Conservation (phyloP, 1,284 basidiomycete species). For the Moniliella sp. region DNA sequence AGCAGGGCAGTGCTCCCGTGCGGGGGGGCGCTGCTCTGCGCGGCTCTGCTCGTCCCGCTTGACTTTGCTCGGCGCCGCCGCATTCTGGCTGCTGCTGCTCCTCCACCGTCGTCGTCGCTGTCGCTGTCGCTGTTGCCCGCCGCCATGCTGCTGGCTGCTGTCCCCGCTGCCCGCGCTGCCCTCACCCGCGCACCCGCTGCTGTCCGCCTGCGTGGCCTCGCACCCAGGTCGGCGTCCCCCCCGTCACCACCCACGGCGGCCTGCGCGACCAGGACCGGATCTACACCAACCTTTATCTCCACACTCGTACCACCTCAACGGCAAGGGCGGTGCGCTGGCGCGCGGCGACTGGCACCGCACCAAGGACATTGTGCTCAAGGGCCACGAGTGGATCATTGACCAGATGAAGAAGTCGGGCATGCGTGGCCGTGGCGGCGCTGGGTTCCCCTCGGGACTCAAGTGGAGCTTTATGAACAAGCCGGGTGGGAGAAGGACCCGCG, state of each 20-base stretch:
- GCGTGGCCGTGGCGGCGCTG: conserved; percentile 83
- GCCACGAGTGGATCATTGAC: conserved; percentile 87
- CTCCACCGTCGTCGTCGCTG: too few species aligned
- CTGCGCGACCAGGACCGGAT: conserved; percentile 33
- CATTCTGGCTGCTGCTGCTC: too few species aligned
- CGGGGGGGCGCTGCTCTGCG: too few species aligned
- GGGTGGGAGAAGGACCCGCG: conserved; percentile 84
- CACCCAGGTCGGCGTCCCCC: too few species aligned
- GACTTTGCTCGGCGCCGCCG: too few species aligned
- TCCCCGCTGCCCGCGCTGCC: too few species aligned
- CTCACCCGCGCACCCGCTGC: too few species aligned
- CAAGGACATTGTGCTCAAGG: conserved; percentile 81
- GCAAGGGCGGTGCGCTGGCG: conserved; percentile 45
- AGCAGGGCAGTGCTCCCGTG: too few species aligned
- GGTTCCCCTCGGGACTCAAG: conserved; percentile 88
- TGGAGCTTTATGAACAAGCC: conserved; percentile 98
- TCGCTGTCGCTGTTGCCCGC: too few species aligned
- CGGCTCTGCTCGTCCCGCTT: too few species aligned
- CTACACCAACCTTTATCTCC: conserved; percentile 32
- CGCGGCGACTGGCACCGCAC: conserved; percentile 95
- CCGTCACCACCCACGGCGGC: conserved; percentile 17
- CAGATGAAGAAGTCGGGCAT: conserved; percentile 86
- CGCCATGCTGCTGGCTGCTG: too few species aligned
- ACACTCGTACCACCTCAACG: conserved; percentile 30
- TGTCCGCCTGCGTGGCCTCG: too few species aligned